phyloP scores from a whole-genome alignment of 1,284 basidiomycete species.

The Sanguinoderma infundibulare region DNA sequence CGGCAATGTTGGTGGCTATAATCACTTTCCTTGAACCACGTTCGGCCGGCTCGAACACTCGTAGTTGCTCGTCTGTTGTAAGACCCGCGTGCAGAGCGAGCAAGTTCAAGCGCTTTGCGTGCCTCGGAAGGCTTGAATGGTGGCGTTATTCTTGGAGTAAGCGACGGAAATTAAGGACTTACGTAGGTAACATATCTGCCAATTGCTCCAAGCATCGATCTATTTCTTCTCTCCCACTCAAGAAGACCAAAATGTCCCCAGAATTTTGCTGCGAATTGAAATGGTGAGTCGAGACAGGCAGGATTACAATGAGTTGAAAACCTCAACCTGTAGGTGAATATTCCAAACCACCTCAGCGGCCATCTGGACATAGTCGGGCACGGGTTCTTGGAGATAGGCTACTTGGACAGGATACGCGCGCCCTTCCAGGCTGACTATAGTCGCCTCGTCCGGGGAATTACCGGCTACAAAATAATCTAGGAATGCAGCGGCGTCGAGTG shows the following conservation, averaged over 20 bases:
- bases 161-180: conserved; percentile 34
- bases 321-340: conserved; percentile 79
- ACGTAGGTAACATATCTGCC: conserved; percentile 80
- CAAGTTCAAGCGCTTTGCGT: conserved; percentile 62
- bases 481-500: conserved; percentile 89
- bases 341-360: conserved; percentile 88
- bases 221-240: conserved; percentile 98
- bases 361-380: conserved; percentile 81
- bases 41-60: conserved; percentile 81
- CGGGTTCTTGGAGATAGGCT: conserved; percentile 75
- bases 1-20: conserved; percentile 95
- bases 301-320: background rate
- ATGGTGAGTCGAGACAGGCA: conserved; percentile 1
- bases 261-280: conserved; percentile 56
- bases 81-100: conserved; percentile 91
- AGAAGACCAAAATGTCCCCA: conserved; percentile 92
- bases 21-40: conserved; percentile 87
- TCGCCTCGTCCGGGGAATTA: conserved; percentile 55
- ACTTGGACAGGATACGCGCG: conserved; percentile 92
- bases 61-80: conserved; percentile 83
- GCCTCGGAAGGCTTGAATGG: conserved; percentile 63
- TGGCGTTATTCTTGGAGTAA: background rate
- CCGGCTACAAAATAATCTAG: conserved; percentile 84
- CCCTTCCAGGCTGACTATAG: conserved; percentile 90
- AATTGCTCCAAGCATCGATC: conserved; percentile 86